phyloP scores from a whole-genome alignment of 2,329 filamentous ascomycete genomes.

The Colletotrichum phormii region DNA sequence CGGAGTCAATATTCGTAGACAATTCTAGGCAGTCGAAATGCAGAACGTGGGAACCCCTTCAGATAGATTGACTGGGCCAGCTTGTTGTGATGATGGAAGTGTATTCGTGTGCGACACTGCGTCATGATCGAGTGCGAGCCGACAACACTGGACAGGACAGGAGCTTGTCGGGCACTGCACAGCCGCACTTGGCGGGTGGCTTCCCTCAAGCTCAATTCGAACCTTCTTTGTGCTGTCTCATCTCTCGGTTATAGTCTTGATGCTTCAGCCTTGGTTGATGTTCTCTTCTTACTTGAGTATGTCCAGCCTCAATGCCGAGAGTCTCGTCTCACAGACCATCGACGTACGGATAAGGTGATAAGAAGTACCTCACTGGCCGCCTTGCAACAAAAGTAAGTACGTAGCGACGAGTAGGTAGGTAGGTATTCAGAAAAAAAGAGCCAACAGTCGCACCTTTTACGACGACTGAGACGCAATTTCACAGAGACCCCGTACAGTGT shows the following conservation, averaged over 20 bases:
- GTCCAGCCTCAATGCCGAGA: background rate
- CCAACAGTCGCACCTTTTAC: background rate
- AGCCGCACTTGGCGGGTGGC: conserved; percentile 22
- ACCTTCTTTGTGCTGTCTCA: background rate
- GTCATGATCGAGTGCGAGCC: background rate
- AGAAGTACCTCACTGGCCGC: too few relatives aligned
- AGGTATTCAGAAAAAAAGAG: background rate
- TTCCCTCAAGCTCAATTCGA: background rate
- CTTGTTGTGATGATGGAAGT: background rate
- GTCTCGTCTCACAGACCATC: background rate
- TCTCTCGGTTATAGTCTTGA: background rate
- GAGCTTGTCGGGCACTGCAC: conserved; percentile 14
- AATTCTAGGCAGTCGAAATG: background rate
- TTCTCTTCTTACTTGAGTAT: too few relatives aligned
- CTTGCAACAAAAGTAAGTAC: too few relatives aligned
- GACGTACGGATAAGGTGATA: too few relatives aligned
- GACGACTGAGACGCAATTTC: background rate
- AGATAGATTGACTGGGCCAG: conserved; percentile 5
- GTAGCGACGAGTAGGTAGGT: too few relatives aligned
- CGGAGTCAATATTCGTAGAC: background rate
- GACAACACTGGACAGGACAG: background rate
- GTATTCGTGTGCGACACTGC: background rate
- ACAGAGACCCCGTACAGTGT: background rate
- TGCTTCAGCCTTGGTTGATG: background rate
- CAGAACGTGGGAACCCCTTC: background rate